Evolutionary conservation across 1,139 yeast genomes (phyloP), one percentile per base, ranked within the genome.

Genomic region (Yueomyces sp.): DNA sequence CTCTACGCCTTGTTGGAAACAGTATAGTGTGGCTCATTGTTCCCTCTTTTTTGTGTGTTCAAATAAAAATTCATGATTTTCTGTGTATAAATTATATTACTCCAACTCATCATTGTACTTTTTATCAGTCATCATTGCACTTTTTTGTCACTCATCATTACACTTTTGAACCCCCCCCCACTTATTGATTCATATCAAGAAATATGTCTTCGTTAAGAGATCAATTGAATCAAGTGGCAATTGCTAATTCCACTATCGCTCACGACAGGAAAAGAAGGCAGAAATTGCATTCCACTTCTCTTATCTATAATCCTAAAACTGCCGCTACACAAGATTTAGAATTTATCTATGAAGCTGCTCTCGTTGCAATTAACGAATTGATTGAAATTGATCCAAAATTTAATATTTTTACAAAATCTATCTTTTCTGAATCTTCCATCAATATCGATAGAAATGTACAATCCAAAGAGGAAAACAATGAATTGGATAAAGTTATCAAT

Each of bases 271-370:
- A 86, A 64, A 72, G 78, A 53, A 73, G 96, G 60, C 84, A 89
- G 49, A 84, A 82, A 64, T 67, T 87, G 49, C 98, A 91, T 58
- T 78, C 95, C 28, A 79, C 85, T 39, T 91, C 98, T 41, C 73
- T 91, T 53, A 75, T 91, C 37, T 89, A 82, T 62, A 95, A 86
- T 42, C 74, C 96, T 7, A 78, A 81, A 56, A 78, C 77, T 46
- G 98, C 99, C 28, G 84, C 95, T 8, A 75, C 89, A 36, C 98
- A 93, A 66, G 98, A 93, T 61, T 87, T 76, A 57, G 96, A 87
- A 56, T 71, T 81, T 43, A 78, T 91, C 48, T 84, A 73, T 58
- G 75, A 79, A 44, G 74, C 77, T 44, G 83, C 93, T 2, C 55
- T 73, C 6, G 93, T 82, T 48, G 96, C 95, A 0, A 70, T 87